phyloP scores from a whole-genome alignment of 2,329 filamentous ascomycete species.

The Colletotrichum theobromicola region DNA sequence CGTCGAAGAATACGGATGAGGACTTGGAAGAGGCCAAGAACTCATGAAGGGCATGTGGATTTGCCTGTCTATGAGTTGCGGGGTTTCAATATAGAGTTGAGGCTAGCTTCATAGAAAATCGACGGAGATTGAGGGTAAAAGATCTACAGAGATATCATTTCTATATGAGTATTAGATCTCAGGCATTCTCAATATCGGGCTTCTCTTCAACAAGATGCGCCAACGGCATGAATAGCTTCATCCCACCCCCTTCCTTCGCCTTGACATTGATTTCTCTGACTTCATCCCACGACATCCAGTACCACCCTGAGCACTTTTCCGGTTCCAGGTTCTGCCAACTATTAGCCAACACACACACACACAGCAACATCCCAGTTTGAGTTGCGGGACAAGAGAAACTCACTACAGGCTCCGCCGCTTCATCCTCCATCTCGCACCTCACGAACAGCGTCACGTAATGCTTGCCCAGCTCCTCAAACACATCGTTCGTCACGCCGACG shows the following conservation, averaged over 20 bases:
- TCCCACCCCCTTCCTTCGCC: constrained; percentile 3
- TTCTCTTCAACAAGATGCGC: constrained; percentile 32
- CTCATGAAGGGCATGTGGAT: background rate
- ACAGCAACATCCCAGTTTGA: background rate
- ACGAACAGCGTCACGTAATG: constrained; percentile 82
- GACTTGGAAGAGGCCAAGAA: background rate
- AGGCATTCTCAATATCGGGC: constrained; percentile 5
- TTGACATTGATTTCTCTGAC: constrained; percentile 29
- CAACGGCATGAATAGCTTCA: constrained; percentile 37
- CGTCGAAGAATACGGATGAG: background rate
- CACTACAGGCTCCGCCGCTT: constrained; percentile 58
- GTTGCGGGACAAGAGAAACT: background rate
- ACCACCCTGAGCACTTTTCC: constrained; percentile 57
- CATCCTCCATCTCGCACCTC: constrained; percentile 52
- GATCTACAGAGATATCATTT: background rate
- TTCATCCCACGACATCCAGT: constrained; percentile 51
- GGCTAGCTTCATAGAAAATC: background rate
- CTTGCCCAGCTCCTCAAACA: constrained; percentile 64
- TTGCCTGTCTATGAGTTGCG: background rate
- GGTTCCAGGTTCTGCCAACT: constrained; percentile 45
- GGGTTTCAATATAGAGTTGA: background rate
- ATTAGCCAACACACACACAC: background rate
- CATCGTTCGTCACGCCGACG: constrained; percentile 69
- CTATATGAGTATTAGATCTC: background rate
- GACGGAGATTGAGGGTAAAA: background rate